phyloP scores from a whole-genome alignment of 257 asterid genomes.

The Solanum corneliomulleri region DNA sequence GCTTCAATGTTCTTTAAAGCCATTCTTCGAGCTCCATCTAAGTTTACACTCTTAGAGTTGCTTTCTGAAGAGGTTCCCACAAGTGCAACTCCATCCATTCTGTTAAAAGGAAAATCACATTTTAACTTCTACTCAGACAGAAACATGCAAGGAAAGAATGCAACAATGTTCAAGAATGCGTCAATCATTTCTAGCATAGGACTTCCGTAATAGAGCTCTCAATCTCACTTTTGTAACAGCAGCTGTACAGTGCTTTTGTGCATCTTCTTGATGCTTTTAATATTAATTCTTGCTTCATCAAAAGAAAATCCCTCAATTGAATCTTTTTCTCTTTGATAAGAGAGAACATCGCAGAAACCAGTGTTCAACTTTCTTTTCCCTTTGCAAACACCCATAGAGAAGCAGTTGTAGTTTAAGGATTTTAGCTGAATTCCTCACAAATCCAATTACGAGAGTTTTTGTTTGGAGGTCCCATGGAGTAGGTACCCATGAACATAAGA shows the following conservation, averaged over 20 bases:
- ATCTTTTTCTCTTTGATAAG: background rate
- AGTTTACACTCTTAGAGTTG: slow-evolving; percentile 46
- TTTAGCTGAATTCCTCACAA: background rate
- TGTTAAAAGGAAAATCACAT: slow-evolving; percentile 16
- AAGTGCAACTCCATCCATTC: slow-evolving; percentile 62
- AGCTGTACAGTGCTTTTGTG: background rate
- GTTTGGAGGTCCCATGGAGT: background rate
- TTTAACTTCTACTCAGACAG: background rate
- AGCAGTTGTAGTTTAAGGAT: background rate
- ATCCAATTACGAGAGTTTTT: background rate
- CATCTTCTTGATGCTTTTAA: background rate
- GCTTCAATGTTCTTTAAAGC: slow-evolving; percentile 63
- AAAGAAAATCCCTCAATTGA: background rate
- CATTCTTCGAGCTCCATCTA: slow-evolving; percentile 58
- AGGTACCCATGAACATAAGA: background rate
- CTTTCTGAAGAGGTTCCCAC: slow-evolving; percentile 49
- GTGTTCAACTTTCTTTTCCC: background rate
- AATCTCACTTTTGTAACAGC: background rate
- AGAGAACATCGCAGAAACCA: background rate
- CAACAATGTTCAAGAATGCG: background rate
- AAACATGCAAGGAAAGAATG: background rate
- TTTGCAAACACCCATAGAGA: background rate
- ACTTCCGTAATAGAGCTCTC: background rate
- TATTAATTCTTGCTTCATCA: background rate
- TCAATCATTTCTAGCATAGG: background rate